phyloP scores from a whole-genome alignment of 2,329 filamentous ascomycete species.

The Talaromyces atroroseus region DNA sequence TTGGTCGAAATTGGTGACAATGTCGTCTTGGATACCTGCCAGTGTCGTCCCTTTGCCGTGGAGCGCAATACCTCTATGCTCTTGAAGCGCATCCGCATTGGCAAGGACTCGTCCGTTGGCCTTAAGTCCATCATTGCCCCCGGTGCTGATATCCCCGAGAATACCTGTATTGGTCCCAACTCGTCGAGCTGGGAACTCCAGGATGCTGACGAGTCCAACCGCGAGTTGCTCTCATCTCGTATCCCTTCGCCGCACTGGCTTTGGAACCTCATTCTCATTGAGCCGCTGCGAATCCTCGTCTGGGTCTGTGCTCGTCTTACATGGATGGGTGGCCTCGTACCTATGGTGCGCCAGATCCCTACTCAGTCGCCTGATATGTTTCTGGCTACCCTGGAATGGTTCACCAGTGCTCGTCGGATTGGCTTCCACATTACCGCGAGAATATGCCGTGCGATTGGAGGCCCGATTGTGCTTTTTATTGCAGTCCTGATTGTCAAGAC shows the following conservation, averaged over 20 bases:
- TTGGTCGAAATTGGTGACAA: neutral
- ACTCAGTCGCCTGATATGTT: neutral
- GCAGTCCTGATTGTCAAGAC: neutral
- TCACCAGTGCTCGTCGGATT: neutral
- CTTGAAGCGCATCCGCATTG: neutral
- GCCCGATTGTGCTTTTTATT: neutral
- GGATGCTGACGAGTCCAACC: neutral
- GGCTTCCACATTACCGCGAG: neutral
- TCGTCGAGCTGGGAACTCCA: neutral
- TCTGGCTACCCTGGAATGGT: neutral
- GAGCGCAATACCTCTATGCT: neutral
- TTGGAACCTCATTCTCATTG: neutral
- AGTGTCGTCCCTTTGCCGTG: neutral
- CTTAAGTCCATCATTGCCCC: neutral
- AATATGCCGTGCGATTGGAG: neutral
- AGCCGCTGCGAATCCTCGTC: neutral
- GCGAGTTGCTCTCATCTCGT: neutral
- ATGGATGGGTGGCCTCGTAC: neutral
- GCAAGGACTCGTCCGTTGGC: neutral
- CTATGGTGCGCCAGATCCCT: neutral
- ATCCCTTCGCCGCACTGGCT: neutral
- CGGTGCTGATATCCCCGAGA: neutral
- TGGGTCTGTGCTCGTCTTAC: neutral
- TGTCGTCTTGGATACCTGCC: neutral
- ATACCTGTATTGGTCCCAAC: neutral